phyloP scores from a whole-genome alignment of 2,329 filamentous ascomycete genomes.

The Sphaceloma murrayae region DNA sequence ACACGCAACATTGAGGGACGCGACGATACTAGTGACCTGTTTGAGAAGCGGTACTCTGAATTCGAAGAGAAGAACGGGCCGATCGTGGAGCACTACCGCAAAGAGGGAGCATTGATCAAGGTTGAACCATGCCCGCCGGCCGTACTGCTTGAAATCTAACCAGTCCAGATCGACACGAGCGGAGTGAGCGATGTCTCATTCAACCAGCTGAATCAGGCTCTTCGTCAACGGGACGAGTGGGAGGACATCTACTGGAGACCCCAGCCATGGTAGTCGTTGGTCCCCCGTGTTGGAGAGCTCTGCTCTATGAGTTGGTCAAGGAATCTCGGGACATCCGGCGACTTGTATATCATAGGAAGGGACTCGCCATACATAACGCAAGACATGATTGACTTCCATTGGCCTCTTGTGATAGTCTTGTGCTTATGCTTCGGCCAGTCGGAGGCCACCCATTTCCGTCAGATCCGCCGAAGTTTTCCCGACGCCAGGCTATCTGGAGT shows the following conservation, averaged over 20 bases:
- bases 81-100: slow-evolving; percentile 4
- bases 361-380: not conserved
- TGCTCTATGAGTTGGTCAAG: too few relatives aligned
- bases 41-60: not conserved
- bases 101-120: not conserved
- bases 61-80: not conserved
- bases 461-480: slow-evolving; percentile 1
- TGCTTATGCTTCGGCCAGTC: too few relatives aligned
- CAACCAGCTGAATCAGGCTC: not conserved
- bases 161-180: slow-evolving; percentile 7
- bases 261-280: not conserved
- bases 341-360: too few relatives aligned
- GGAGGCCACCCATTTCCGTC: slow-evolving; percentile 1
- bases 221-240: not conserved
- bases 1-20: not conserved
- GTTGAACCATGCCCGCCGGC: not conserved
- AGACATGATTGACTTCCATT: too few relatives aligned
- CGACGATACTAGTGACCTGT: not conserved
- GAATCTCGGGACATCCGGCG: too few relatives aligned
- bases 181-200: not conserved
- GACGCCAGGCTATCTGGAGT: not conserved
- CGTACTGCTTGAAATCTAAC: not conserved
- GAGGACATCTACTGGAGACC: slow-evolving; percentile 1
- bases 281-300: too few relatives aligned
- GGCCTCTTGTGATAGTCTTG: too few relatives aligned